These are phyloP conservation scores for Nidula microcarpa DNA, from an alignment of 768 basidiomycete genomes.

Conservation along the genomic window DNA sequence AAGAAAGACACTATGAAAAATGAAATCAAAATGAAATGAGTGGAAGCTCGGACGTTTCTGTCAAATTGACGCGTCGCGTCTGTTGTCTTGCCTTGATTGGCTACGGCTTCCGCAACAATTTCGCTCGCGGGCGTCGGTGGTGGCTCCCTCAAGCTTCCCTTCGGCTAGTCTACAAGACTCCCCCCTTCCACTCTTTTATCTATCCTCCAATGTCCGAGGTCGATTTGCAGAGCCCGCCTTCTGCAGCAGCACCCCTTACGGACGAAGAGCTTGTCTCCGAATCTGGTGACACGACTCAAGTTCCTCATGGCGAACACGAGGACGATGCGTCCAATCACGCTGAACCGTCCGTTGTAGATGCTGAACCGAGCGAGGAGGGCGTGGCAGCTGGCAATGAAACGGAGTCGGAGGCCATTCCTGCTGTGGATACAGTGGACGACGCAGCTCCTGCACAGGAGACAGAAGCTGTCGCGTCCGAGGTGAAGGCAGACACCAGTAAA, in stretches of 20 bases:
- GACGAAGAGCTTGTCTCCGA: neutral
- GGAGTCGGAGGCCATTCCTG: neutral
- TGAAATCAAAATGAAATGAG: too few relatives aligned
- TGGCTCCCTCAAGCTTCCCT: neutral
- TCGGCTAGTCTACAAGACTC: neutral
- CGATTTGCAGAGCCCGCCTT: neutral
- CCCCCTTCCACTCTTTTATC: conserved; percentile 1
- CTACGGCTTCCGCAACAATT: conserved; percentile 6
- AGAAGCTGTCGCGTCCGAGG: neutral
- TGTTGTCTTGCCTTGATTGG: conserved; percentile 25
- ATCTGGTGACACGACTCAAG: neutral
- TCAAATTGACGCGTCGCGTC: conserved; percentile 27
- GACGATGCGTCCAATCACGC: too few relatives aligned
- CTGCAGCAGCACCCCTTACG: neutral
- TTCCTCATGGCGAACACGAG: conserved; percentile 3
- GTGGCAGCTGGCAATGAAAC: neutral
- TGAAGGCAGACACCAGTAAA: neutral
- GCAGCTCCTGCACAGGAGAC: neutral
- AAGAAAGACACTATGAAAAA: too few relatives aligned
- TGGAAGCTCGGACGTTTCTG: too few relatives aligned
- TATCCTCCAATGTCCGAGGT: neutral
- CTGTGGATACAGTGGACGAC: neutral
- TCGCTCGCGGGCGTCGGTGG: neutral
- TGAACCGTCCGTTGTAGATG: neutral
- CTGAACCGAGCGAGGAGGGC: neutral